phyloP scores from a whole-genome alignment of 1,284 basidiomycete species.

The Ustilago tritici region DNA sequence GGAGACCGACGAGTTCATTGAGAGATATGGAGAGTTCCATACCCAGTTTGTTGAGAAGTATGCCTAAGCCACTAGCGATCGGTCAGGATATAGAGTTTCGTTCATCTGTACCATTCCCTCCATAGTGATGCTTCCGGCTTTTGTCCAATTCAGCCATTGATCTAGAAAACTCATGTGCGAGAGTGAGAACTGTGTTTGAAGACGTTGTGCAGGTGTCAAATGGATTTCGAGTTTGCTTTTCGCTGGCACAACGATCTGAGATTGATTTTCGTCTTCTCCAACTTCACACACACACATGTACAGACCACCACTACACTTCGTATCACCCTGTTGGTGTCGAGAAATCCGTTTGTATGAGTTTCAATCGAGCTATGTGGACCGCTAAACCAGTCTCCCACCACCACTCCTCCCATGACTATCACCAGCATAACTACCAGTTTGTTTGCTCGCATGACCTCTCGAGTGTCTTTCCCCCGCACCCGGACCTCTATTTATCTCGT shows the following conservation, averaged over 20 bases:
- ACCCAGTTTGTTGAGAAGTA: conserved; percentile 56
- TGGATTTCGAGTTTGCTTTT: neutral
- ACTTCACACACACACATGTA: neutral
- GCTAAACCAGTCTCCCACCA: conserved; percentile 18
- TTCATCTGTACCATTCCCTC: neutral
- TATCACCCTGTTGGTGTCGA: too few species aligned
- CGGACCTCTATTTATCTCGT: conserved; percentile 19
- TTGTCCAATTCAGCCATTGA: neutral
- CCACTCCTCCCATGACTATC: conserved; percentile 16
- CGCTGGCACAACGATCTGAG: too few species aligned
- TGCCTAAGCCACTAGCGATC: conserved; percentile 2
- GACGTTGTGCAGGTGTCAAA: neutral
- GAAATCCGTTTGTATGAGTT: neutral
- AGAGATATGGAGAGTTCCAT: conserved; percentile 66
- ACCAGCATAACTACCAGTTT: conserved; percentile 29
- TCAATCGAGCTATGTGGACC: too few species aligned
- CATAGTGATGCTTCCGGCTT: neutral
- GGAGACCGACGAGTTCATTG: conserved; percentile 66
- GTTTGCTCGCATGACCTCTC: conserved; percentile 24
- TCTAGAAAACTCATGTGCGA: neutral
- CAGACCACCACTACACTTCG: too few species aligned
- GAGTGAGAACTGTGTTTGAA: neutral
- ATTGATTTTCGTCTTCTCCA: too few species aligned
- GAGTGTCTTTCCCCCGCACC: conserved; percentile 5
- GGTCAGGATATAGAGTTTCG: neutral